phyloP scores from a whole-genome alignment of 192 early-diverging fungal genomes.

The Mortierella claussenii region DNA sequence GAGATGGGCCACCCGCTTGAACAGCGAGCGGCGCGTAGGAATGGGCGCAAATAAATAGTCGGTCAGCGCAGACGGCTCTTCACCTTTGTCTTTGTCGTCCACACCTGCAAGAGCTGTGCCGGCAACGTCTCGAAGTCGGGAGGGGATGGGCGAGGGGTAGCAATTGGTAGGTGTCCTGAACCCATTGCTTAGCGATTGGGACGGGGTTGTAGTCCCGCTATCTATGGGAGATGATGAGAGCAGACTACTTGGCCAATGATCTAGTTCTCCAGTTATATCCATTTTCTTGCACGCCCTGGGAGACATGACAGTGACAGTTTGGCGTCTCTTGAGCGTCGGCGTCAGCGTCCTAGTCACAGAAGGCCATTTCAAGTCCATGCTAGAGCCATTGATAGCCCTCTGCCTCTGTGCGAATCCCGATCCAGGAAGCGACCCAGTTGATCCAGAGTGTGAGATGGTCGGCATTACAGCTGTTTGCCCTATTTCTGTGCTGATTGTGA shows the following conservation, averaged over 20 bases:
- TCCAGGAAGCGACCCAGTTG: slow-evolving; percentile 14
- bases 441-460: slow-evolving; percentile 9
- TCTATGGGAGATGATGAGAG: background rate
- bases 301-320: slow-evolving; percentile 41
- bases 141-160: slow-evolving; percentile 9
- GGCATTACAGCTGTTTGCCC: too few species aligned
- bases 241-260: slow-evolving; percentile 1
- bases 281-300: slow-evolving; percentile 17
- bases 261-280: background rate
- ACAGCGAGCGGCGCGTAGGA: slow-evolving; percentile 63
- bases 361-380: slow-evolving; percentile 11
- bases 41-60: slow-evolving; percentile 53
- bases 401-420: background rate
- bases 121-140: slow-evolving; percentile 26
- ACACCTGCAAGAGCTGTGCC: background rate
- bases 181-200: slow-evolving; percentile 7
- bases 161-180: slow-evolving; percentile 23
- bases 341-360: slow-evolving; percentile 12
- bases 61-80: slow-evolving; percentile 13
- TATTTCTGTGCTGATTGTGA: background rate
- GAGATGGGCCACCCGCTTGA: slow-evolving; percentile 72
- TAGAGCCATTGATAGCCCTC: background rate
- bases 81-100: slow-evolving; percentile 2
- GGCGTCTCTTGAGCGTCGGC: slow-evolving; percentile 26
- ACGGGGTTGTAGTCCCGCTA: slow-evolving; percentile 24